These are phyloP conservation scores for Neurospora sp. DNA, from an alignment of 2,329 filamentous ascomycete genomes.

Conservation along the genomic window DNA sequence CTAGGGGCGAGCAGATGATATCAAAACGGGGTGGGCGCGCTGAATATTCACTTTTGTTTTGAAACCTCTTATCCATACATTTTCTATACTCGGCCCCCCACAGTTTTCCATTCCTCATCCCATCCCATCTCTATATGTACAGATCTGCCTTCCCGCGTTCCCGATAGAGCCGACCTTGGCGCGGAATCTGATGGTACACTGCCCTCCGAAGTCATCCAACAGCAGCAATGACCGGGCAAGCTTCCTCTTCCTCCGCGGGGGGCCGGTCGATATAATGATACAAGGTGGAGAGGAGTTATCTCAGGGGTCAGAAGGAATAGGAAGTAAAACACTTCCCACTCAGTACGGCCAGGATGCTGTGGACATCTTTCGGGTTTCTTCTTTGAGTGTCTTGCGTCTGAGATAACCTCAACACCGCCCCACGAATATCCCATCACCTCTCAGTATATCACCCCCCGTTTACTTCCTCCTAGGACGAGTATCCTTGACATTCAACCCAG, in stretches of 20 bases:
- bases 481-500: conserved; percentile 31
- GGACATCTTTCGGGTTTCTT: neutral
- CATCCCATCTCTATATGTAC: neutral
- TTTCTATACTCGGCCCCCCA: neutral
- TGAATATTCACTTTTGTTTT: neutral
- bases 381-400: neutral
- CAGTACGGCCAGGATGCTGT: neutral
- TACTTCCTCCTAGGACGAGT: conserved; percentile 32
- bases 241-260: neutral
- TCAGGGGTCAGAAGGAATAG: neutral
- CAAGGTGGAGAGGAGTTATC: neutral
- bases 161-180: neutral
- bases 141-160: neutral
- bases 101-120: neutral
- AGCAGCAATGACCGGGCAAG: neutral
- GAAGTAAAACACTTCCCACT: neutral
- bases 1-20: neutral
- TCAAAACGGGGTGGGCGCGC: neutral
- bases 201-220: neutral
- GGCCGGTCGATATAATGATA: neutral
- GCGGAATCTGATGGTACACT: neutral
- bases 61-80: neutral
- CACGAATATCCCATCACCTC: neutral
- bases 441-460: conserved; percentile 1
- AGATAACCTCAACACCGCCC: neutral